These are phyloP conservation scores for Trematosphaeria pertusa DNA, from an alignment of 2,329 filamentous ascomycete species.

Conservation along the genomic window DNA sequence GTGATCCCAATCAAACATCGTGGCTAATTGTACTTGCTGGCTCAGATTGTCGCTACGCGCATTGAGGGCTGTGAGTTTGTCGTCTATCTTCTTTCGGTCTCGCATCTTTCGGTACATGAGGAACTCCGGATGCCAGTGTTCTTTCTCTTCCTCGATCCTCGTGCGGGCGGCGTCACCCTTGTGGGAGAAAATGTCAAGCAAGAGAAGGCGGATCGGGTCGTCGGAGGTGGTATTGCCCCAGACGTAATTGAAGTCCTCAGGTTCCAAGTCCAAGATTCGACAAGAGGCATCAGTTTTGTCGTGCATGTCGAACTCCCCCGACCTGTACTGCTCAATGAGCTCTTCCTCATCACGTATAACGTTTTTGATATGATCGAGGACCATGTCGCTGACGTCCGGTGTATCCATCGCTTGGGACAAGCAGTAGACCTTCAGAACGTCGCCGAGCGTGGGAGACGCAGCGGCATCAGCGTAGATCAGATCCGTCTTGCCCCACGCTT, in stretches of 20 bases:
- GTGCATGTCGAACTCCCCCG: not conserved
- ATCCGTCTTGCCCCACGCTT: not conserved
- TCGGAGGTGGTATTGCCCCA: conserved; percentile 6
- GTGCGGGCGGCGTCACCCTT: not conserved
- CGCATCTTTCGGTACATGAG: not conserved
- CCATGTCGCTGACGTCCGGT: conserved; percentile 13
- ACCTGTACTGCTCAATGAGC: not conserved
- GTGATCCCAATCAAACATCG: not conserved
- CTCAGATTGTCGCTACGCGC: not conserved
- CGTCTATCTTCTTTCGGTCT: not conserved
- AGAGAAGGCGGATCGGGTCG: conserved; percentile 13
- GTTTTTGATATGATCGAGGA: conserved; percentile 8
- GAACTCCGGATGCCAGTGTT: not conserved
- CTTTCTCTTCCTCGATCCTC: not conserved
- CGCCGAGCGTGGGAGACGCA: conserved; percentile 2
- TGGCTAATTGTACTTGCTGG: not conserved
- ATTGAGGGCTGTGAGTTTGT: not conserved
- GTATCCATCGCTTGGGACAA: conserved; percentile 9
- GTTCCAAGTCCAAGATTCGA: conserved; percentile 10
- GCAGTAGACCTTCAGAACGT: conserved; percentile 11
- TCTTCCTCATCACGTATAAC: conserved; percentile 2
- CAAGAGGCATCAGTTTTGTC: not conserved
- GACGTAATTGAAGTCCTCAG: conserved; percentile 8
- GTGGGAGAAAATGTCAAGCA: conserved; percentile 13
- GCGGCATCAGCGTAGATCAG: conserved; percentile 1